Conservation (phyloP, 352 stramenopile genomes). For the Phytopythium cucurbitacearum region DNA sequence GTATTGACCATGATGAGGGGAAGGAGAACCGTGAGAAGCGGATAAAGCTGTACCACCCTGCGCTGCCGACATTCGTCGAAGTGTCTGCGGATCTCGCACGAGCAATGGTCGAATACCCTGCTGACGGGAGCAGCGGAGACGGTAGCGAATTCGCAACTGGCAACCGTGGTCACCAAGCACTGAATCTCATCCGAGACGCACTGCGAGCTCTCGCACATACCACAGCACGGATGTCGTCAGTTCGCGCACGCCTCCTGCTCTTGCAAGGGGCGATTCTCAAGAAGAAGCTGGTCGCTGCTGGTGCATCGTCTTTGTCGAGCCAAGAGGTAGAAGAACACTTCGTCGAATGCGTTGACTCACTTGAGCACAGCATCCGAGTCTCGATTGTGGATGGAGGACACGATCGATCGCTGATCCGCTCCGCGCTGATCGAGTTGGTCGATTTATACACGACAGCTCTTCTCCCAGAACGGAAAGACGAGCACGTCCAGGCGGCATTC, state of each 20-base stretch:
- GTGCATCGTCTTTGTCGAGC: not conserved
- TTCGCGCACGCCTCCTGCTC: constrained; percentile 47
- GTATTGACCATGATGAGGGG: constrained; percentile 3
- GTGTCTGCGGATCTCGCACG: constrained; percentile 48
- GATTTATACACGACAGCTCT: constrained; percentile 48
- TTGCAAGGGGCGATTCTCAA: constrained; percentile 48
- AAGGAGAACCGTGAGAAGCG: constrained; percentile 17
- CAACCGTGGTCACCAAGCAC: constrained; percentile 2
- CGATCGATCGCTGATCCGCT: constrained; percentile 46
- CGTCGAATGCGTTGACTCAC: constrained; percentile 7
- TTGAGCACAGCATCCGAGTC: constrained; percentile 32
- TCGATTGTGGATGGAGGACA: constrained; percentile 45
- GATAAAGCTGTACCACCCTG: constrained; percentile 51
- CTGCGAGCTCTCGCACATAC: constrained; percentile 42
- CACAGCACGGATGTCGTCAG: constrained; percentile 23
- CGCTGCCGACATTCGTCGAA: constrained; percentile 41
- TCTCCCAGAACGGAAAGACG: constrained; percentile 31
- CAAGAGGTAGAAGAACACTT: constrained; percentile 1
- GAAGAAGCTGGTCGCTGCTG: constrained; percentile 13
- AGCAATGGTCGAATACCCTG: constrained; percentile 37
- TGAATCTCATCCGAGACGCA: constrained; percentile 29
- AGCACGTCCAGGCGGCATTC: constrained; percentile 64
- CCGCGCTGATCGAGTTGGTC: constrained; percentile 59
- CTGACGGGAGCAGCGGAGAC: too few species aligned
- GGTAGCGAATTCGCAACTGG: not conserved